These are phyloP conservation scores for Nicotiana attenuata DNA, from an alignment of 257 asterid genomes.

Conservation along the genomic window DNA sequence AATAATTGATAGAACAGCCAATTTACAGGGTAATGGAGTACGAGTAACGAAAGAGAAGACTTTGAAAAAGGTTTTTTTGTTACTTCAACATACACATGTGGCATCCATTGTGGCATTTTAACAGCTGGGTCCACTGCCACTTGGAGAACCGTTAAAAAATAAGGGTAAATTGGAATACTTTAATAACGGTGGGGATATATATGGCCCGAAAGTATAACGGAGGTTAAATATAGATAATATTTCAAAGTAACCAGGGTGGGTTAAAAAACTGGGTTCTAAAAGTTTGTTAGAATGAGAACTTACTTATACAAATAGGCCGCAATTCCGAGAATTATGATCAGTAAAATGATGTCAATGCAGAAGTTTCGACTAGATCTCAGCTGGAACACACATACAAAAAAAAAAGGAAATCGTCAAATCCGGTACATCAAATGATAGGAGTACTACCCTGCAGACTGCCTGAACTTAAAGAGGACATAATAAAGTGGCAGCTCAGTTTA, in stretches of 20 bases:
- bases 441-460: background rate
- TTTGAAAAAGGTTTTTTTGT: too few species aligned
- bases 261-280: background rate
- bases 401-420: background rate
- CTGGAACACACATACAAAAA: conserved; percentile 30
- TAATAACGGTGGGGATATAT: too few species aligned
- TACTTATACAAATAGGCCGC: conserved; percentile 94
- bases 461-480: background rate
- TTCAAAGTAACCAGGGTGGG: background rate
- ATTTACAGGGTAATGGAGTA: too few species aligned
- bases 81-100: too few species aligned
- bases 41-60: too few species aligned
- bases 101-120: too few species aligned
- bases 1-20: too few species aligned
- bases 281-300: conserved; percentile 19
- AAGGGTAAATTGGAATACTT: too few species aligned
- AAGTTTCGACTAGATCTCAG: conserved; percentile 92
- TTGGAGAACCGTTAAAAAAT: too few species aligned
- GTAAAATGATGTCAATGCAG: conserved; percentile 81
- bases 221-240: too few species aligned
- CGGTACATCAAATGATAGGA: background rate
- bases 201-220: too few species aligned
- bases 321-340: conserved; percentile 82
- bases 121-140: too few species aligned
- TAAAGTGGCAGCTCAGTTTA: conserved; percentile 16